These are phyloP conservation scores for Hymenoscyphus fructigenus DNA, from an alignment of 2,329 filamentous ascomycete genomes.

Conservation along the genomic window DNA sequence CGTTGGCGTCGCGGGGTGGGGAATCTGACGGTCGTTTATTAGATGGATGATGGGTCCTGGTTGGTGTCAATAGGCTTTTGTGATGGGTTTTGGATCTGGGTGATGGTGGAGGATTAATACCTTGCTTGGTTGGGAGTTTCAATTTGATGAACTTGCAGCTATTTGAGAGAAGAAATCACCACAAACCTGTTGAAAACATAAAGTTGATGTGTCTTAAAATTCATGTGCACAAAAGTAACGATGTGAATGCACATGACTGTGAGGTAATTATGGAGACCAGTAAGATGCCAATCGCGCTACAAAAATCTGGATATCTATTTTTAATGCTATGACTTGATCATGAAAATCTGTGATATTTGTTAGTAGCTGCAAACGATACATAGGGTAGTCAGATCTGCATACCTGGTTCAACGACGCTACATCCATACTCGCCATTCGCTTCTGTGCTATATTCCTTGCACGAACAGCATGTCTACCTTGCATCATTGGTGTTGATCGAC, in stretches of 20 bases:
- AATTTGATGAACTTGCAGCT: too few relatives aligned
- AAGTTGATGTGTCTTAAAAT: too few relatives aligned
- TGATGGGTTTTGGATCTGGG: too few relatives aligned
- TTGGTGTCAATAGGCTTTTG: too few relatives aligned
- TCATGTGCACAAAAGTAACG: background rate
- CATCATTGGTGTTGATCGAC: conserved; percentile 47
- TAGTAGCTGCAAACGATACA: conserved; percentile 11
- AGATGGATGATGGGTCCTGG: too few relatives aligned
- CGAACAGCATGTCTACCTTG: conserved; percentile 69
- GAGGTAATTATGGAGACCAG: background rate
- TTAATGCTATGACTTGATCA: conserved; percentile 54
- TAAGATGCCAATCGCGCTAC: background rate
- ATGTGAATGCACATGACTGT: background rate
- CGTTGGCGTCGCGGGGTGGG: too few relatives aligned
- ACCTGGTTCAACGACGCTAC: conserved; percentile 84
- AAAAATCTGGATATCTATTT: conserved; percentile 15
- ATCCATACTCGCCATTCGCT: conserved; percentile 80
- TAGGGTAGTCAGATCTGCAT: conserved; percentile 33
- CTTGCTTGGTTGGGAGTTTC: too few relatives aligned
- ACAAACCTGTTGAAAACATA: too few relatives aligned
- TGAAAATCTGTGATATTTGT: conserved; percentile 57
- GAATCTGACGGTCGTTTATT: too few relatives aligned
- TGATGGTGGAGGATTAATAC: too few relatives aligned
- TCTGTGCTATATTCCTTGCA: conserved; percentile 83
- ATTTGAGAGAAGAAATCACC: too few relatives aligned